These are phyloP conservation scores for Pleurotus salmoneostramineus DNA, from an alignment of 768 basidiomycete species.

Conservation along the genomic window DNA sequence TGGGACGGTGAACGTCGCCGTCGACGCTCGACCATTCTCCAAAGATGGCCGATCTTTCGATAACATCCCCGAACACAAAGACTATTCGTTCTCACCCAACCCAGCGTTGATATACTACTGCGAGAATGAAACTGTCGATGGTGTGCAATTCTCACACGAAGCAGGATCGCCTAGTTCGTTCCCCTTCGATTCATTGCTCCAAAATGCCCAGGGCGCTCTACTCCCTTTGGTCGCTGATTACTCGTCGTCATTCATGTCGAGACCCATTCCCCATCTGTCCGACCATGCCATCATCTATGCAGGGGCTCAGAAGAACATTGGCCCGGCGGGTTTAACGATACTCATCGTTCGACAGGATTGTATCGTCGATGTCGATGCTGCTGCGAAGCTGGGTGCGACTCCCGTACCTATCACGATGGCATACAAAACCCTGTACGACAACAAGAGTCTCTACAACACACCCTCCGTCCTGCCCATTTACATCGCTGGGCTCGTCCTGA, in stretches of 20 bases:
- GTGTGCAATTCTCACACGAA: constrained; percentile 78
- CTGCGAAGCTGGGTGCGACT: constrained; percentile 64
- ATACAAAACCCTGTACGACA: constrained; percentile 80
- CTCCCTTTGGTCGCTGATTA: constrained; percentile 91
- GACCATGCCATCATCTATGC: constrained; percentile 95
- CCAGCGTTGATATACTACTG: constrained; percentile 96
- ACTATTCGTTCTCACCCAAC: constrained; percentile 73
- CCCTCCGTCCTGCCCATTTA: constrained; percentile 92
- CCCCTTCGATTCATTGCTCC: constrained; percentile 68
- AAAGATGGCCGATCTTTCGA: constrained; percentile 70
- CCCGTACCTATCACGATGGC: constrained; percentile 77
- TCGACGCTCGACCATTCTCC: constrained; percentile 61
- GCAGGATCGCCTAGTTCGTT: constrained; percentile 58
- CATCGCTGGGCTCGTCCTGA: constrained; percentile 81
- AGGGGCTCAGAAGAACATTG: constrained; percentile 97
- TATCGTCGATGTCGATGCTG: constrained; percentile 84
- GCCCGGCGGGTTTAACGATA: constrained; percentile 90
- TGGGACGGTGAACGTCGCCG: constrained; percentile 63
- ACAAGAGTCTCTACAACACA: constrained; percentile 84
- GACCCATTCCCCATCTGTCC: constrained; percentile 82
- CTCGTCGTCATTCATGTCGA: constrained; percentile 95
- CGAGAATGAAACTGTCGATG: constrained; percentile 98
- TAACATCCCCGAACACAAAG: constrained; percentile 68
- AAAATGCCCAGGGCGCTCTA: constrained; percentile 37
- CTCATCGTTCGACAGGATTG: constrained; percentile 95